These are phyloP conservation scores for Quercus wislizeni DNA, from an alignment of 306 rosid species.

Conservation along the genomic window DNA sequence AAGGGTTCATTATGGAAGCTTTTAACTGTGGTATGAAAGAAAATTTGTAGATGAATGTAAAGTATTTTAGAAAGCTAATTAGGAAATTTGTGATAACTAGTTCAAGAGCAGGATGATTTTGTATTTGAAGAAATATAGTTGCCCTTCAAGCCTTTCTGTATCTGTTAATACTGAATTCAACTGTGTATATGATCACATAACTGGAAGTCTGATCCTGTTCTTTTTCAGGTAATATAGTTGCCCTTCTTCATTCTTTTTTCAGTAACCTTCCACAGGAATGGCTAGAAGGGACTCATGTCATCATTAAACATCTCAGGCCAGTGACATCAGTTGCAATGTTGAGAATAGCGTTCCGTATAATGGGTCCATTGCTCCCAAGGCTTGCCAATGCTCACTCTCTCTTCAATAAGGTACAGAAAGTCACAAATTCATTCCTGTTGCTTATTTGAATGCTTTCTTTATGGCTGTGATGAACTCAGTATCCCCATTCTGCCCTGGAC, in stretches of 20 bases:
- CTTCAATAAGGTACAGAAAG: slow-evolving; percentile 70
- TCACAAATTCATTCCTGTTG: slow-evolving; percentile 6
- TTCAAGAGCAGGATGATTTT: background rate
- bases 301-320: slow-evolving; percentile 84
- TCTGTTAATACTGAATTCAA: background rate
- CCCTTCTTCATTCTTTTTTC: slow-evolving; percentile 92
- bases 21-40: background rate
- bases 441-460: slow-evolving; percentile 12
- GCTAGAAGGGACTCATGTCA: slow-evolving; percentile 78
- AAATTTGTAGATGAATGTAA: background rate
- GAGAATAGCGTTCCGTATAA: slow-evolving; percentile 93
- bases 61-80: background rate
- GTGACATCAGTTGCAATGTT: slow-evolving; percentile 92
- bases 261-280: slow-evolving; percentile 96
- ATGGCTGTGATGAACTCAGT: background rate
- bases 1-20: background rate
- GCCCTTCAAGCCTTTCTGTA: background rate
- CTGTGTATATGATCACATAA: background rate
- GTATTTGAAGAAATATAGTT: background rate
- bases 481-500: background rate
- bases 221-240: slow-evolving; percentile 78
- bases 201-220: slow-evolving; percentile 20
- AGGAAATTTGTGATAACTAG: background rate
- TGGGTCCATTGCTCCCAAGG: slow-evolving; percentile 94
- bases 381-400: slow-evolving; percentile 88